Evolutionary conservation across 2,329 filamentous ascomycete genomes (phyloP), one percentile per base, ranked within the genome.

Genomic region (Penicillium janthinellum): DNA sequence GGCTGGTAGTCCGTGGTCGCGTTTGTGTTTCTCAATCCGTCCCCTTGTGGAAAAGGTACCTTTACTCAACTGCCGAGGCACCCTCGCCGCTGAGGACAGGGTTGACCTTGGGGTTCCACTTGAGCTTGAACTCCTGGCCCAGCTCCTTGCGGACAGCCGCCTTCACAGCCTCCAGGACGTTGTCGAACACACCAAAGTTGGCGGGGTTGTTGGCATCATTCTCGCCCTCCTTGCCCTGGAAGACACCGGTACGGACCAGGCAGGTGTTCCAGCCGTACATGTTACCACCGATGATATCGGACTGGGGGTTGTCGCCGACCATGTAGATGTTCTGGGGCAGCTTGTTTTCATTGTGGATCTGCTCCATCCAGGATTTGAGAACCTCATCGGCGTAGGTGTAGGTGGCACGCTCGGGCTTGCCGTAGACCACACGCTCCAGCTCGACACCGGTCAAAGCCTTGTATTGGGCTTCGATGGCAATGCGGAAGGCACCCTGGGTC

Each of bases 261-360:
- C 89, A 91, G 3, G 89, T 91, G 78, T 92, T 92, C 90, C 89
- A 92, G 61, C 88, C 88, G 76, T 92, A 91, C 84, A 88, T 89
- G 82, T 92, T 92, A 62, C 89, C 89, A 63, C 89, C 89, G 64
- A 89, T 82, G 70, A 91, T 90, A 72, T 91, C 88, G 28, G 86
- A 89, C 28, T 86, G 86, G 6, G 88, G 88, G 79, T 90, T 91
- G 77, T 91, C 88, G 65, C 88, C 88, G 57, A 91, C 80, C 88
- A 91, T 91, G 82, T 91, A 91, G 74, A 90, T 82, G 77, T 90
- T 89, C 73, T 85, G 74, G 4, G 88, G 88, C 44, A 90, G 79
- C 61, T 78, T 81, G 80, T 90, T 86, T 75, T 91, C 88, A 71
- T 86, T 86, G 81, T 92, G 89, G 65, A 92, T 85, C 68, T 86